Base-by-base conservation (phyloP, 179 eudicot genomes). In the Kewa caespitosa region DNA sequence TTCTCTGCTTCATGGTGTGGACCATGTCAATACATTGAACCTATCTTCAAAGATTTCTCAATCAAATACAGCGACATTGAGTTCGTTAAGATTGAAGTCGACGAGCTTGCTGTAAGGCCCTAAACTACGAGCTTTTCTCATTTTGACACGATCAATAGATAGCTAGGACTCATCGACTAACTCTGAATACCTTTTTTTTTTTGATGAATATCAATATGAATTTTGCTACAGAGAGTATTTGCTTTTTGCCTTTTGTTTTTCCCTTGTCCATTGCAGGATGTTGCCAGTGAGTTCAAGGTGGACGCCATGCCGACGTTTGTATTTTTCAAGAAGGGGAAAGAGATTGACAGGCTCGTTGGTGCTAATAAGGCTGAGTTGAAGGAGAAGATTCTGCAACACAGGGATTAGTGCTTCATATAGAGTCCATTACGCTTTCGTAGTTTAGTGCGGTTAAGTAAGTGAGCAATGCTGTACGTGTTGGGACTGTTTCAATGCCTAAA, bases 1-100 rank as follows among this genome's bases (percentile, higher is more conserved):
- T 94, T 94, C 91, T 84, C 92, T 8, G 98, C 98, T 20, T 64
- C 89, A 43, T 90, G 93, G 93, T 90, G 93, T 66, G 85, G 87
- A 74, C 93, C 93, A 4, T 88, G 93, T 59, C 82, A 78, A 67
- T 69, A 65, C 77, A 85, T 90, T 80, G 87, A 88, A 63, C 94
- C 91, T 18, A 55, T 75, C 32, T 42, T 90, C 74, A 41, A 80
- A 33, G 89, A 80, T 13, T 77, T 88, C 42, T 85, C 94, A 2
- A 73, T 67, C 52, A 86, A 80, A 71, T 92, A 82, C 67, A 71
- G 82, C 10, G 91, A 86, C 34, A 90, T 85, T 0, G 86, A 90
- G 62, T 92, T 92, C 83, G 78, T 94, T 80, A 89, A 87, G 87
- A 88, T 94, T 37, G 96, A 94, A 36, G 97, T 92, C 10, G 97